These are phyloP conservation scores for Penicillium oxalicum DNA, from an alignment of 2,329 filamentous ascomycete genomes.

Conservation along the genomic window DNA sequence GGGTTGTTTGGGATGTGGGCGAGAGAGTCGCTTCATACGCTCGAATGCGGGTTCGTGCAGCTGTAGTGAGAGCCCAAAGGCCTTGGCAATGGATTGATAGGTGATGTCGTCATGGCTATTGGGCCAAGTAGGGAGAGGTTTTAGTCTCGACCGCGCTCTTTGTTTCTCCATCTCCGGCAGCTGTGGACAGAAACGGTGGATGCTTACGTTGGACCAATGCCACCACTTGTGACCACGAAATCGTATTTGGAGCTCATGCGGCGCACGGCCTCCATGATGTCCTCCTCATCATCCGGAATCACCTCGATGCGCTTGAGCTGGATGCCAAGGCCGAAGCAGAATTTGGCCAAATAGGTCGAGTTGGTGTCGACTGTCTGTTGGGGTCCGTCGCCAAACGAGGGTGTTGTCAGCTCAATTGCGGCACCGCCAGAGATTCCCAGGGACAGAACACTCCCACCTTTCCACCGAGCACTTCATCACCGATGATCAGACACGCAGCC, in stretches of 20 bases:
- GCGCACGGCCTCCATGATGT: conserved; percentile 80
- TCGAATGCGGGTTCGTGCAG: conserved; percentile 71
- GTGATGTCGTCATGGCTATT: conserved; percentile 84
- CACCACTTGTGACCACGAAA: conserved; percentile 90
- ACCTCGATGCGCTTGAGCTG: conserved; percentile 82
- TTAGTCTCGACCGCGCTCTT: neutral
- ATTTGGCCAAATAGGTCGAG: conserved; percentile 59
- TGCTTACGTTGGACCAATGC: conserved; percentile 81
- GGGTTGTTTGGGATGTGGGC: conserved; percentile 64
- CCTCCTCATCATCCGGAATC: conserved; percentile 82
- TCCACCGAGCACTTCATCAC: conserved; percentile 91
- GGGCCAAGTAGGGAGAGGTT: too few relatives aligned
- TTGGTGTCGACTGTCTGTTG: conserved; percentile 60
- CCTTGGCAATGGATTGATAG: conserved; percentile 87
- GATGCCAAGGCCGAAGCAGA: conserved; percentile 59
- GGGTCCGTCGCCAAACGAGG: neutral
- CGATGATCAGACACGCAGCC: conserved; percentile 88
- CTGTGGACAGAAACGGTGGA: neutral
- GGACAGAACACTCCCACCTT: conserved; percentile 57
- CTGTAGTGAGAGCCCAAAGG: conserved; percentile 69
- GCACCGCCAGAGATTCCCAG: neutral
- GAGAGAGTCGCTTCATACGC: conserved; percentile 77
- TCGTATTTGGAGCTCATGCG: conserved; percentile 89
- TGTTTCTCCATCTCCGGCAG: neutral
- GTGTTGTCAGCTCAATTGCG: neutral